Conservation (phyloP, 2,329 filamentous ascomycete genomes). For the Fusarium piperis region DNA sequence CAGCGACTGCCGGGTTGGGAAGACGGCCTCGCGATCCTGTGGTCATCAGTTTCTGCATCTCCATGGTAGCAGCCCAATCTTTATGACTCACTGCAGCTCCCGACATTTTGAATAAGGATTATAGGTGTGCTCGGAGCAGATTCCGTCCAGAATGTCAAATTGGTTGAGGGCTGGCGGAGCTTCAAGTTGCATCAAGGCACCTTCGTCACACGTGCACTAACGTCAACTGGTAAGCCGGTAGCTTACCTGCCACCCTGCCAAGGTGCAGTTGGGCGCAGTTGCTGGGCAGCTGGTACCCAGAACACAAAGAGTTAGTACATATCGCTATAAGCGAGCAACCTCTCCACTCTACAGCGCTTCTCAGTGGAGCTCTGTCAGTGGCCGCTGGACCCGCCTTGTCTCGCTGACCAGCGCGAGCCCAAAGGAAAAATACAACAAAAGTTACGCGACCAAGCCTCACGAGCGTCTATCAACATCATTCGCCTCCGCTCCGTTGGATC, state of each 20-base stretch:
- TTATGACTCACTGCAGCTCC: constrained; percentile 43
- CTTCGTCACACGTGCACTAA: constrained; percentile 31
- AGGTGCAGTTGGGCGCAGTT: constrained; percentile 1
- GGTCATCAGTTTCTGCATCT: constrained; percentile 19
- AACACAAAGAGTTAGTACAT: constrained; percentile 15
- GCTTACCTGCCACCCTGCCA: background rate
- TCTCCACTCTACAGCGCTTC: constrained; percentile 1
- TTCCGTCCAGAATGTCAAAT: background rate
- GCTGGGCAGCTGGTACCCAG: constrained; percentile 22
- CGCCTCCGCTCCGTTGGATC: background rate
- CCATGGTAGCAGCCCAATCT: background rate
- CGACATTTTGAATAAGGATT: constrained; percentile 44
- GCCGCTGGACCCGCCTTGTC: constrained; percentile 1
- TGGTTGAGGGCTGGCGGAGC: constrained; percentile 13
- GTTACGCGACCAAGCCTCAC: constrained; percentile 29
- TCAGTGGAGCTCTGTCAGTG: constrained; percentile 1
- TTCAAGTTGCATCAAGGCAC: constrained; percentile 20
- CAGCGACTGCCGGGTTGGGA: constrained; percentile 96
- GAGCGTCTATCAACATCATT: background rate
- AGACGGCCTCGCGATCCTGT: constrained; percentile 94
- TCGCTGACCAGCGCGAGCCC: constrained; percentile 16
- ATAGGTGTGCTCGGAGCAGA: background rate
- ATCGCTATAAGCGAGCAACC: background rate
- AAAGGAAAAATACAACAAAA: constrained; percentile 34
- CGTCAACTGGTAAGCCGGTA: constrained; percentile 3